These are phyloP conservation scores for Fusarium heterosporum DNA, from an alignment of 2,329 filamentous ascomycete genomes.

Conservation along the genomic window DNA sequence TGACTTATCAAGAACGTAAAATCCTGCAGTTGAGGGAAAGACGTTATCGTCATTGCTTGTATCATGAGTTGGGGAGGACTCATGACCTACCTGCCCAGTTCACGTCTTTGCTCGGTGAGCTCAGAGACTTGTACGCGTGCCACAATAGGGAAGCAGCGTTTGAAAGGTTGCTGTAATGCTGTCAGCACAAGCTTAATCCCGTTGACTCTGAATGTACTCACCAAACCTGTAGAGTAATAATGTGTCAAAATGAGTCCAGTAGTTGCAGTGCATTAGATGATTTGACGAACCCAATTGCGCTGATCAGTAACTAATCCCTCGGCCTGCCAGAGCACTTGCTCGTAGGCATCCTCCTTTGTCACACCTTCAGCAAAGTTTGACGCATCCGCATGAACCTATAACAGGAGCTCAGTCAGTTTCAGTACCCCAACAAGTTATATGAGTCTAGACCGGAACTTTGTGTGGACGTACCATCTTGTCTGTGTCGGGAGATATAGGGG, in stretches of 20 bases:
- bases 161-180: constrained; percentile 73
- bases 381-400: constrained; percentile 80
- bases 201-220: constrained; percentile 19
- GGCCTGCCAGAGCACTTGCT: constrained; percentile 78
- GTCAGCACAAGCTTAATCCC: constrained; percentile 12
- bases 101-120: constrained; percentile 71
- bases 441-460: neutral
- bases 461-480: constrained; percentile 32
- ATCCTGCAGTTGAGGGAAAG: constrained; percentile 61
- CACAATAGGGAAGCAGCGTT: constrained; percentile 82
- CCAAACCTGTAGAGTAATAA: constrained; percentile 42
- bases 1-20: constrained; percentile 74
- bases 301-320: constrained; percentile 77
- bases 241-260: constrained; percentile 29
- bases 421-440: neutral
- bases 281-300: constrained; percentile 77
- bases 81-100: constrained; percentile 76
- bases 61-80: neutral
- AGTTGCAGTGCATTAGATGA: neutral
- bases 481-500: neutral
- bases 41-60: constrained; percentile 22
- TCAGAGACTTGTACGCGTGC: constrained; percentile 81
- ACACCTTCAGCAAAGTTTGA: constrained; percentile 76
- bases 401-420: constrained; percentile 11
- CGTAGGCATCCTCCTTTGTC: constrained; percentile 78